Evolutionary conservation across 106 monocot genomes (phyloP), one percentile per base, ranked within the genome.

Genomic region (Posidonia australis): DNA sequence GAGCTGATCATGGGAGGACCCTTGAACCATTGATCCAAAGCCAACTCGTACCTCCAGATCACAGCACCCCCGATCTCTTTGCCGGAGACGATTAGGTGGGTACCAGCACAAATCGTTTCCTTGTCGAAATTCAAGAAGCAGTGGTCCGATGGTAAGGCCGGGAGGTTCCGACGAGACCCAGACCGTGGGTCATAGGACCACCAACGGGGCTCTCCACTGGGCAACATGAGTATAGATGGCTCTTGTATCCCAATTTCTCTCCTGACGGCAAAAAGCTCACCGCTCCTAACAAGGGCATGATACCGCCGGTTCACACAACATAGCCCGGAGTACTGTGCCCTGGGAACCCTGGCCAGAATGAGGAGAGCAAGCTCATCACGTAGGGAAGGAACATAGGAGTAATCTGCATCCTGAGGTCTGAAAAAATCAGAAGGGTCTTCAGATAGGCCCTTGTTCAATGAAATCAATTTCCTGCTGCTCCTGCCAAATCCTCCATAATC

Each of bases 91-190:
- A 92, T 76, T 14, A 92, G 78, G 49, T 84, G 84, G 10, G 86
- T 84, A 58, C 91, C 91, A 51, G 87, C 91, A 9, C 87, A 86
- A 16, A 92, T 69, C 1, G 91, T 87, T 63, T 92, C 91, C 68
- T 92, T 92, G 59, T 92, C 91, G 0, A 84, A 84, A 57, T 72
- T 75, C 74, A 81, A 75, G 74, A 92, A 92, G 70, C 86, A 92
- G 11, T 87, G 87, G 43, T 87, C 82, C 10, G 79, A 76, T 0
- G 79, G 86, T 77, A 92, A 81, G 43, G 69, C 74, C 20, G 91
- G 91, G n/a, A 92, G 69, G 10, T 60, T 62, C 58, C 87, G 79
- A 86, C 91, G 87, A 2, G 81, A 70, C 0, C 55, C 18, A 14
- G 70, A 31, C 21, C 75, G 64, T 0, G 91, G 91, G 56, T 92